A percentile compares a stretch with the other conserved stretches of the same genome.
Conservation (phyloP, 108 stramenopile genomes). For the Conticribra weissflogii region DNA sequence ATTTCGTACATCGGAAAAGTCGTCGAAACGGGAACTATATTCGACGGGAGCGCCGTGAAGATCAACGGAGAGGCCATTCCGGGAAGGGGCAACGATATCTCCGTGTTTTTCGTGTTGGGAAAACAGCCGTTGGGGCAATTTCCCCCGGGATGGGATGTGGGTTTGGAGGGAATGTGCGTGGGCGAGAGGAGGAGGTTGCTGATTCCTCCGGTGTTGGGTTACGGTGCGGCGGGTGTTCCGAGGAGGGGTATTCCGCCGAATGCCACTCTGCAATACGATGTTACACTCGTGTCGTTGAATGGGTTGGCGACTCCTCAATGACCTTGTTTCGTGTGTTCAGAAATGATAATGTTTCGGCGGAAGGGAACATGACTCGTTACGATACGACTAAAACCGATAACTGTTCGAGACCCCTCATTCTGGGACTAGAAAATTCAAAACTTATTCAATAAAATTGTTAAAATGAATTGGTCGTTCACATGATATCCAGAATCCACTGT, state of each 20-base stretch:
- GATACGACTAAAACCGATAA: background rate
- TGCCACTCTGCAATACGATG: conserved; percentile 83
- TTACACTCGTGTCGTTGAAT: conserved; percentile 83
- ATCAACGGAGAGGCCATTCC: conserved; percentile 80
- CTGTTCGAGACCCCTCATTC: background rate
- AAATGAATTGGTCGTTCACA: too few relatives aligned
- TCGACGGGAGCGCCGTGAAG: conserved; percentile 81
- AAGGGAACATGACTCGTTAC: background rate
- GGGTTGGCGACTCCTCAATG: conserved; percentile 82
- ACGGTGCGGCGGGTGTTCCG: conserved; percentile 74
- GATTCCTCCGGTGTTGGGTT: conserved; percentile 84
- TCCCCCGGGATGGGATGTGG: conserved; percentile 89
- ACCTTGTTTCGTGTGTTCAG: background rate
- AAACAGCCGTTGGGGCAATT: conserved; percentile 91
- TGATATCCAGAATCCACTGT: too few relatives aligned
- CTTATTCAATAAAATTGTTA: too few relatives aligned
- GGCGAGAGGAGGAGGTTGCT: conserved; percentile 80
- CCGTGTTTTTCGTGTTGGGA: conserved; percentile 82
- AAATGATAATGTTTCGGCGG: background rate
- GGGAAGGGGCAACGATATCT: conserved; percentile 84
- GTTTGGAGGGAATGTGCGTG: conserved; percentile 63
- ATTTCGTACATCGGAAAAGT: conserved; percentile 78
- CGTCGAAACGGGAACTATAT: conserved; percentile 72
- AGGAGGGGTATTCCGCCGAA: conserved; percentile 81
- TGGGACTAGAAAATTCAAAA: too few relatives aligned